phyloP scores from a whole-genome alignment of 192 early-diverging fungal genomes.

The Coemansia javaensis region DNA sequence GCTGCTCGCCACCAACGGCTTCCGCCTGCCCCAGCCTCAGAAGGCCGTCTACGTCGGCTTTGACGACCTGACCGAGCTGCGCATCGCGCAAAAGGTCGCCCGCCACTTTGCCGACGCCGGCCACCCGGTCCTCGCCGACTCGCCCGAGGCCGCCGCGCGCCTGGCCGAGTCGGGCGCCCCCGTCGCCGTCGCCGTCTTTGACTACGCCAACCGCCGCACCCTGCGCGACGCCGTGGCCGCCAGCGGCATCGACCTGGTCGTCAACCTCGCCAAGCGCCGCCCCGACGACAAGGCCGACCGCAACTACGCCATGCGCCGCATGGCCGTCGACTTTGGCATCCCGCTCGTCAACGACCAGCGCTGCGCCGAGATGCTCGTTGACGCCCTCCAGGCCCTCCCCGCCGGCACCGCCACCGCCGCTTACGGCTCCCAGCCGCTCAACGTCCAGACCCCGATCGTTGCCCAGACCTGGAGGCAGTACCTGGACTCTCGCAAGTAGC shows the following conservation, averaged over 20 bases:
- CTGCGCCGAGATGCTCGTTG: slow-evolving; percentile 89
- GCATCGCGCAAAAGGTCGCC: slow-evolving; percentile 71
- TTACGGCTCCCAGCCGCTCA: slow-evolving; percentile 20
- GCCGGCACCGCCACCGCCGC: slow-evolving; percentile 30
- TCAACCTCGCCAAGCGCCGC: slow-evolving; percentile 66
- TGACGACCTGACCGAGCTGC: slow-evolving; percentile 66
- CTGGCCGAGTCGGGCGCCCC: slow-evolving; percentile 33
- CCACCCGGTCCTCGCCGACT: slow-evolving; percentile 69
- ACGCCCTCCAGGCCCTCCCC: slow-evolving; percentile 63
- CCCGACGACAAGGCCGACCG: slow-evolving; percentile 54
- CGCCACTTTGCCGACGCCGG: slow-evolving; percentile 53
- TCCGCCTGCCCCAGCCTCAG: slow-evolving; percentile 70
- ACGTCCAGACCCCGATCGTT: slow-evolving; percentile 55
- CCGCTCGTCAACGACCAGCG: slow-evolving; percentile 94
- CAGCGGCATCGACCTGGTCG: slow-evolving; percentile 66
- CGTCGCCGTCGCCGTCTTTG: slow-evolving; percentile 48
- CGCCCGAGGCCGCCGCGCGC: slow-evolving; percentile 49
- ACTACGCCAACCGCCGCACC: slow-evolving; percentile 52
- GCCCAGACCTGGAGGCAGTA: slow-evolving; percentile 69
- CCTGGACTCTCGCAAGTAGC: slow-evolving; percentile 51
- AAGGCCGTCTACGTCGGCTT: slow-evolving; percentile 66
- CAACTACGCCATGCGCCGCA: slow-evolving; percentile 82
- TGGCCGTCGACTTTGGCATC: slow-evolving; percentile 95
- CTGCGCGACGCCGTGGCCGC: slow-evolving; percentile 57
- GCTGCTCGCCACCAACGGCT: slow-evolving; percentile 83